A percentile compares a stretch with the other conserved stretches of the same genome.
phyloP scores from a whole-genome alignment of 768 basidiomycete genomes.

The Xerocomellus chrysenteron region DNA sequence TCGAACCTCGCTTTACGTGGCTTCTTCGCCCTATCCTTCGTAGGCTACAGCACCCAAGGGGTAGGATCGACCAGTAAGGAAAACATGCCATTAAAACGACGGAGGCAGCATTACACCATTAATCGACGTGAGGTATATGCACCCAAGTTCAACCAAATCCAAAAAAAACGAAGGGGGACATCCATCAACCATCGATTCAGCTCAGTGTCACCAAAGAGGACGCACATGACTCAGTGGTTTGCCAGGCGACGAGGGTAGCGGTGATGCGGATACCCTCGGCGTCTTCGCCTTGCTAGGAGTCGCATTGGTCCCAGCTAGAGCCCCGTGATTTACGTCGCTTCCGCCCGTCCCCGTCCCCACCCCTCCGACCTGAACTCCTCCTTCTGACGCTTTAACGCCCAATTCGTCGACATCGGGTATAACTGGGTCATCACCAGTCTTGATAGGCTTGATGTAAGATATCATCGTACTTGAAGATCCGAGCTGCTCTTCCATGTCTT shows the following conservation, averaged over 20 bases:
- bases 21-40: slow-evolving; percentile 70
- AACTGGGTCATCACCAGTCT: slow-evolving; percentile 45
- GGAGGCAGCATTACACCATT: slow-evolving; percentile 31
- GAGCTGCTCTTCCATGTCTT: slow-evolving; percentile 40
- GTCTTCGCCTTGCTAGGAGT: slow-evolving; percentile 19
- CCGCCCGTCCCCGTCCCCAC: slow-evolving; percentile 2
- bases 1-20: slow-evolving; percentile 48
- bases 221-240: slow-evolving; percentile 85
- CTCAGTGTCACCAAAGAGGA: slow-evolving; percentile 66
- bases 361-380: slow-evolving; percentile 40
- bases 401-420: slow-evolving; percentile 38
- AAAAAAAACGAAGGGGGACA: slow-evolving; percentile 13
- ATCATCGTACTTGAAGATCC: slow-evolving; percentile 80
- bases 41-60: slow-evolving; percentile 50
- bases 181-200: slow-evolving; percentile 46
- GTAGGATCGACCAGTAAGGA: slow-evolving; percentile 14
- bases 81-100: slow-evolving; percentile 28
- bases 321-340: slow-evolving; percentile 18
- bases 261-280: slow-evolving; percentile 19
- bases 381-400: slow-evolving; percentile 42
- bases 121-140: slow-evolving; percentile 30
- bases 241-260: slow-evolving; percentile 47
- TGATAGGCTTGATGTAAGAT: slow-evolving; percentile 54
- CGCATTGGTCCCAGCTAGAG: slow-evolving; percentile 15
- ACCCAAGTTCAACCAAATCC: slow-evolving; percentile 14